A percentile compares a stretch with the other conserved stretches of the same genome.
Evolutionary conservation across 352 stramenopile species (phyloP).

Genomic region (Pythium chondricola): DNA sequence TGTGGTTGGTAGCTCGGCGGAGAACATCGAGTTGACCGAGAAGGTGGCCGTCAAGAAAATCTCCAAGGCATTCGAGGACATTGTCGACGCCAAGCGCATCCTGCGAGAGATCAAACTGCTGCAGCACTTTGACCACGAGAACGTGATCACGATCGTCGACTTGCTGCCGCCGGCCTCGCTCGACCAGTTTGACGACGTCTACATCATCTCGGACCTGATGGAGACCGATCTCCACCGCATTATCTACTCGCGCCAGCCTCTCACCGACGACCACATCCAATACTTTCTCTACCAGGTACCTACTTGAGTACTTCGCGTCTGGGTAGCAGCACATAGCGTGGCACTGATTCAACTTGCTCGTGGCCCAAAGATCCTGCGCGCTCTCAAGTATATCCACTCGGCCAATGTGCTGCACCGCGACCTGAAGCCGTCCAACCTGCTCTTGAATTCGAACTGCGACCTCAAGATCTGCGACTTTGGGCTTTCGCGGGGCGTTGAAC

Average conservation of each 20-base stretch:
- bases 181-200: slow-evolving; percentile 95
- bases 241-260: slow-evolving; percentile 93
- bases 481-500: slow-evolving; percentile 76
- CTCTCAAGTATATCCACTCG: slow-evolving; percentile 93
- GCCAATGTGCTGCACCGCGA: slow-evolving; percentile 94
- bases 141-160: slow-evolving; percentile 95
- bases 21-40: slow-evolving; percentile 75
- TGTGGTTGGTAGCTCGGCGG: slow-evolving; percentile 43
- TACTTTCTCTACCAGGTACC: slow-evolving; percentile 91
- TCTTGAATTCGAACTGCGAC: slow-evolving; percentile 93
- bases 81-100: slow-evolving; percentile 99
- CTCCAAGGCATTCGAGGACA: slow-evolving; percentile 92
- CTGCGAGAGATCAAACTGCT: slow-evolving; percentile 95
- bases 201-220: slow-evolving; percentile 98
- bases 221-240: slow-evolving; percentile 97
- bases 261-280: slow-evolving; percentile 91
- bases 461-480: slow-evolving; percentile 92
- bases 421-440: slow-evolving; percentile 96
- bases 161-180: slow-evolving; percentile 91
- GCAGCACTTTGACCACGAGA: slow-evolving; percentile 92
- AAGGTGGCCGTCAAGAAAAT: slow-evolving; percentile 90
- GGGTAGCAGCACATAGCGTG: no score
- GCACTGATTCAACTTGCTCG: no score
- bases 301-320: no score
- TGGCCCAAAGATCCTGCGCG: slow-evolving; percentile 97